phyloP scores from a whole-genome alignment of 192 early-diverging fungal species.

The Radiomyces spectabilis region DNA sequence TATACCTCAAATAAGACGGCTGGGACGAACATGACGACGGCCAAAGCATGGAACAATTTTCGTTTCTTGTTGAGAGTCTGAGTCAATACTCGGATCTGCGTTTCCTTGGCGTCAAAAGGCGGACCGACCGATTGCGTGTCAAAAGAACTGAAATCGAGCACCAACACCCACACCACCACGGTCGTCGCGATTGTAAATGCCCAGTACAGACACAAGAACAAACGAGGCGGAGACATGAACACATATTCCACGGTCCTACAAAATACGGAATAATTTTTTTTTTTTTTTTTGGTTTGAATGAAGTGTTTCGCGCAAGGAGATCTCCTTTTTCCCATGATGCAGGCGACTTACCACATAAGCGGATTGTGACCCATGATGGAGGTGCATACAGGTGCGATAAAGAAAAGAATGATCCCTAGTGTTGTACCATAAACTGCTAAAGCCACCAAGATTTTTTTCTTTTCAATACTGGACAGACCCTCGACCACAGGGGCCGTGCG shows the following conservation, averaged over 20 bases:
- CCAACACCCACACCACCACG: conserved; percentile 32
- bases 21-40: conserved; percentile 81
- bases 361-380: conserved; percentile 49
- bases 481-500: conserved; percentile 12
- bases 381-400: conserved; percentile 48
- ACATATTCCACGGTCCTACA: conserved; percentile 24
- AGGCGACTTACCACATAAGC: conserved; percentile 59
- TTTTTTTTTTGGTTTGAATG: neutral
- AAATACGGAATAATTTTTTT: neutral
- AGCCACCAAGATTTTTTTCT: conserved; percentile 33
- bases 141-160: conserved; percentile 10
- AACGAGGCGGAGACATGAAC: conserved; percentile 24
- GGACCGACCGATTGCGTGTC: neutral
- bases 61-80: conserved; percentile 61
- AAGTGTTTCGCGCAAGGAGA: neutral
- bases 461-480: conserved; percentile 2
- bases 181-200: conserved; percentile 29
- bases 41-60: conserved; percentile 83
- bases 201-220: conserved; percentile 40
- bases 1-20: conserved; percentile 67
- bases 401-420: conserved; percentile 33
- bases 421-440: conserved; percentile 32
- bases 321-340: too few species aligned
- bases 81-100: conserved; percentile 12
- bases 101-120: neutral